A percentile compares a stretch with the other conserved stretches of the same genome.
Evolutionary conservation across 495 filamentous ascomycete species (phyloP).

Genomic region (Neurospora cerealis): DNA sequence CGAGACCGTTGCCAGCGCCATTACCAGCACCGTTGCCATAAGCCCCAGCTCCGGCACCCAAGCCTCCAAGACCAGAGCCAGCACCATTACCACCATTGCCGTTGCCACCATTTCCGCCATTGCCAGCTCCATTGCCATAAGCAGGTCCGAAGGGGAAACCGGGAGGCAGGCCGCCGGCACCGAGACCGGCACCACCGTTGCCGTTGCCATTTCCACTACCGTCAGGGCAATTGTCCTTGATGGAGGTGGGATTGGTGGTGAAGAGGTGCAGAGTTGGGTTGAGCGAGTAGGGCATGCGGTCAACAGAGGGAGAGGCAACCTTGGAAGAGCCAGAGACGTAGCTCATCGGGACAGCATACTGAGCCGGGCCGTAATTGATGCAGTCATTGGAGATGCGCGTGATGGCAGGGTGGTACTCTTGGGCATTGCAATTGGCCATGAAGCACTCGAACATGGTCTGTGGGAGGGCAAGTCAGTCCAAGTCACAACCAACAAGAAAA

Average conservation of each 20-base stretch:
- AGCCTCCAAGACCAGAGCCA: background rate
- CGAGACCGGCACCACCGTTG: background rate
- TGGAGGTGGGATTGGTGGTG: background rate
- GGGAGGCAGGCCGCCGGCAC: background rate
- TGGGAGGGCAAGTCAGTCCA: background rate
- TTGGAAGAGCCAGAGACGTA: conserved; percentile 16
- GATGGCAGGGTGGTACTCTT: conserved; percentile 10
- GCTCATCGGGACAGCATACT: conserved; percentile 14
- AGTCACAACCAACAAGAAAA: background rate
- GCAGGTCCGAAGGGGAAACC: background rate
- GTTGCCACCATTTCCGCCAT: background rate
- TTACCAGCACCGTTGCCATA: conserved; percentile 3
- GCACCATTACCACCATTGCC: background rate
- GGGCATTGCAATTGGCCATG: conserved; percentile 16
- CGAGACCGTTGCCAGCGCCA: conserved; percentile 1
- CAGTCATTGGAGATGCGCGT: conserved; percentile 17
- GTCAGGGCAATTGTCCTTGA: background rate
- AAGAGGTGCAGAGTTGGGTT: background rate
- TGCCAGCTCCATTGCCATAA: background rate
- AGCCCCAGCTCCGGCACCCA: conserved; percentile 1
- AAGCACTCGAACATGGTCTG: conserved; percentile 16
- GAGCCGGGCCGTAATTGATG: conserved; percentile 33
- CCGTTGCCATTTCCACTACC: background rate
- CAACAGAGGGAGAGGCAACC: conserved; percentile 2
- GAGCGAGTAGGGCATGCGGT: background rate